Evolutionary conservation across 2,329 filamentous ascomycete species (phyloP).

Genomic region (Neopestalotiopsis sp.): DNA sequence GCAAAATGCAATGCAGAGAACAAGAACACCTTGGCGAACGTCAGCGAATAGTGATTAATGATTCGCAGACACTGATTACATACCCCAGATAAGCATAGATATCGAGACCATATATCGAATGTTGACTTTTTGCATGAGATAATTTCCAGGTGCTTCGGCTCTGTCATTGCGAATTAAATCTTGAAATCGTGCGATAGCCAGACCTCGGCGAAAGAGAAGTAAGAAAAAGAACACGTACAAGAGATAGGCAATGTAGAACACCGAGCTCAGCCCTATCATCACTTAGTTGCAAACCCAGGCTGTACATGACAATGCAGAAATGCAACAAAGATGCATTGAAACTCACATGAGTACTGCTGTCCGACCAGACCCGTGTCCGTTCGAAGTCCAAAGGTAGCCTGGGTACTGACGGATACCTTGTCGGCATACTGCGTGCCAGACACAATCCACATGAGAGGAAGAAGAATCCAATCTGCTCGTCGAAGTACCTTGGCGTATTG

Average conservation of each 20-base stretch:
- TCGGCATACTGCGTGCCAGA: conserved; percentile 35
- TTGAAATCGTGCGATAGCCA: no score
- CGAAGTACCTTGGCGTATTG: conserved; percentile 33
- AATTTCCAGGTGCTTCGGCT: conserved; percentile 34
- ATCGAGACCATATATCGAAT: conserved; percentile 39
- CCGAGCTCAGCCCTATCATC: not conserved
- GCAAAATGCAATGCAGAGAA: conserved; percentile 34
- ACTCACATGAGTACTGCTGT: conserved; percentile 34
- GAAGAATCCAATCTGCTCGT: conserved; percentile 36
- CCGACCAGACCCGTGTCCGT: conserved; percentile 35
- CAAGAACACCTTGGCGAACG: conserved; percentile 23
- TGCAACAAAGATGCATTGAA: not conserved
- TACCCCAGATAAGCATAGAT: conserved; percentile 39
- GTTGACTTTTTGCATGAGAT: conserved; percentile 39
- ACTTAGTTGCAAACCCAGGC: conserved; percentile 27
- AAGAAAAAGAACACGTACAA: conserved; percentile 34
- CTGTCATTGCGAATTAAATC: not conserved
- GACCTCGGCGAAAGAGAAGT: not conserved
- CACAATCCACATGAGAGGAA: conserved; percentile 37
- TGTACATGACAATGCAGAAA: not conserved
- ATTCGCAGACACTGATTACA: no score
- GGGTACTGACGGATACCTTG: conserved; percentile 34
- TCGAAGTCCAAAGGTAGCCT: conserved; percentile 35
- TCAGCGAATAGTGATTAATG: not conserved
- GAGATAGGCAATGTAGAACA: conserved; percentile 21